Conservation (phyloP, 176 grass and related monocot genomes). For the Microstegium vimineum region DNA sequence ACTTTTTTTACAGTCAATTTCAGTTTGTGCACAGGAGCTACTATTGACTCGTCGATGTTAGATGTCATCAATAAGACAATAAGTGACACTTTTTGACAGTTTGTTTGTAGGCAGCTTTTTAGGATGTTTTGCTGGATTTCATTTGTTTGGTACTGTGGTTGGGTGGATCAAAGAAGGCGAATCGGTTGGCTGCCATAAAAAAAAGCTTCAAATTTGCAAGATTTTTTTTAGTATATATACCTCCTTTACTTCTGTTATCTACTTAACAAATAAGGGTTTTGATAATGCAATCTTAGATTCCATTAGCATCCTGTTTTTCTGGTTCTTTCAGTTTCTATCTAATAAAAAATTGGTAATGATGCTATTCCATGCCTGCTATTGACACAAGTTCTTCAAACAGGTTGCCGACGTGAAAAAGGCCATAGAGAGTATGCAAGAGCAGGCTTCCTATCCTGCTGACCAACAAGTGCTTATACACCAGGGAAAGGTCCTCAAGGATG, state of each 20-base stretch:
- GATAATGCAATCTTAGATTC: background rate
- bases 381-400: conserved; percentile 37
- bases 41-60: background rate
- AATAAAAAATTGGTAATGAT: background rate
- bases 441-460: conserved; percentile 67
- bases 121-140: background rate
- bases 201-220: background rate
- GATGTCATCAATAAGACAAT: background rate
- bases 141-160: background rate
- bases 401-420: conserved; percentile 64
- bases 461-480: conserved; percentile 88
- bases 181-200: background rate
- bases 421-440: conserved; percentile 62
- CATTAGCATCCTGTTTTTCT: background rate
- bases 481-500: conserved; percentile 72
- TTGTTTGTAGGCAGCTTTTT: background rate
- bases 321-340: conserved; percentile 12
- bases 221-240: background rate
- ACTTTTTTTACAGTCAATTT: background rate
- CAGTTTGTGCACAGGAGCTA: background rate
- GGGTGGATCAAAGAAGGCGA: background rate
- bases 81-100: background rate
- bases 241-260: background rate
- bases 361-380: background rate
- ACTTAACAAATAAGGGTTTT: background rate